Conservation (phyloP, 768 basidiomycete genomes). For the Macrocybe gigantea region DNA sequence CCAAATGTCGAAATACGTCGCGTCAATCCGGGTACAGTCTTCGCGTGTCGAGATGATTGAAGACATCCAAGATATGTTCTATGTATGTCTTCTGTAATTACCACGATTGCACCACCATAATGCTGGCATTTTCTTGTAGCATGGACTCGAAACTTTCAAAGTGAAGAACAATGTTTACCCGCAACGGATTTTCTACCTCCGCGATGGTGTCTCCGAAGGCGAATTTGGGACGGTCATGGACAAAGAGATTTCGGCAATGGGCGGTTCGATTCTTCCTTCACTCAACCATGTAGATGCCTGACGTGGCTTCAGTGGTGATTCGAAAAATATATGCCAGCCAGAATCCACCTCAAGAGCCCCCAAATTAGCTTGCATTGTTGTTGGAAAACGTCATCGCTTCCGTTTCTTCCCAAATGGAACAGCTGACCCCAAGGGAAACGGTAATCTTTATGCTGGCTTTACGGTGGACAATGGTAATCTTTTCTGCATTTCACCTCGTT, state of each 20-base stretch:
- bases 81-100: constrained; percentile 18
- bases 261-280: constrained; percentile 1
- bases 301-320: not conserved
- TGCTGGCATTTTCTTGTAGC: not conserved
- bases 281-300: not conserved
- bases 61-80: constrained; percentile 47
- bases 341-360: constrained; percentile 25
- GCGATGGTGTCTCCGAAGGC: constrained; percentile 28
- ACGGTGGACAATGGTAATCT: constrained; percentile 42
- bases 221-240: constrained; percentile 19
- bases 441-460: constrained; percentile 44
- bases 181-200: constrained; percentile 16
- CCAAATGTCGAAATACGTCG: constrained; percentile 46
- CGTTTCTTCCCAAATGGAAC: constrained; percentile 46
- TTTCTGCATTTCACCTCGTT: no score
- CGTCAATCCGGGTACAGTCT: constrained; percentile 46
- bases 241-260: constrained; percentile 14
- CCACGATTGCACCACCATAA: not conserved
- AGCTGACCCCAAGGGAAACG: constrained; percentile 51
- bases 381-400: constrained; percentile 50
- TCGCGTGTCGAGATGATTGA: constrained; percentile 53
- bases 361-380: constrained; percentile 50
- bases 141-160: constrained; percentile 9
- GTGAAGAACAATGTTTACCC: constrained; percentile 8
- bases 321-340: constrained; percentile 29